These are phyloP conservation scores for Pleurotus cornucopiae DNA, from an alignment of 768 basidiomycete genomes.

Conservation along the genomic window DNA sequence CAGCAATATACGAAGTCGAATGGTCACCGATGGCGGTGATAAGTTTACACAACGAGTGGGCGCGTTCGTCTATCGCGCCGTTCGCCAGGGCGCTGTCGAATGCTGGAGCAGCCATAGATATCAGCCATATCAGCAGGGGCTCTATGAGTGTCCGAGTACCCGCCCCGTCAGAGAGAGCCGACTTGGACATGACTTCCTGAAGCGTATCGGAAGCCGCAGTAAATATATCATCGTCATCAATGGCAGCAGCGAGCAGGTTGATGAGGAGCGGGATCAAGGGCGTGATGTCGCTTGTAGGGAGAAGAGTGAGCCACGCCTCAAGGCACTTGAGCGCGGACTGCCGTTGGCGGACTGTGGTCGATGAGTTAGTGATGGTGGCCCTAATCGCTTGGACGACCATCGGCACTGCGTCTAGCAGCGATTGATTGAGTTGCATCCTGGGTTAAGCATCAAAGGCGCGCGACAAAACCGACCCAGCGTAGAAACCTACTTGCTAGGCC, in stretches of 20 bases:
- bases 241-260: conserved; percentile 36
- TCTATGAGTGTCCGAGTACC: conserved; percentile 75
- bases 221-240: conserved; percentile 44
- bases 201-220: conserved; percentile 65
- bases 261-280: conserved; percentile 66
- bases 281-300: conserved; percentile 71
- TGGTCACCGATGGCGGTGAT: conserved; percentile 83
- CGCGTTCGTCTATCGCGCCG: conserved; percentile 48
- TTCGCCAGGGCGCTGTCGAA: conserved; percentile 27
- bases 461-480: too few species aligned
- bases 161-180: conserved; percentile 65
- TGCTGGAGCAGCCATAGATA: conserved; percentile 48
- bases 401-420: conserved; percentile 62
- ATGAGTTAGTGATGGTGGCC: conserved; percentile 43
- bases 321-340: conserved; percentile 75
- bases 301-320: conserved; percentile 74
- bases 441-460: not conserved
- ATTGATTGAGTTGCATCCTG: conserved; percentile 62
- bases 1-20: conserved; percentile 72
- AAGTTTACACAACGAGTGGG: conserved; percentile 77
- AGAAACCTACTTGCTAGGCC: conserved; percentile 61
- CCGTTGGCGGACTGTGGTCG: conserved; percentile 40
- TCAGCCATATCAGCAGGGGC: conserved; percentile 80
- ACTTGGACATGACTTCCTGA: conserved; percentile 74
- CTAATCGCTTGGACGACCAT: conserved; percentile 70